phyloP scores from a whole-genome alignment of 495 filamentous ascomycete species.

The Neurospora cerealis region DNA sequence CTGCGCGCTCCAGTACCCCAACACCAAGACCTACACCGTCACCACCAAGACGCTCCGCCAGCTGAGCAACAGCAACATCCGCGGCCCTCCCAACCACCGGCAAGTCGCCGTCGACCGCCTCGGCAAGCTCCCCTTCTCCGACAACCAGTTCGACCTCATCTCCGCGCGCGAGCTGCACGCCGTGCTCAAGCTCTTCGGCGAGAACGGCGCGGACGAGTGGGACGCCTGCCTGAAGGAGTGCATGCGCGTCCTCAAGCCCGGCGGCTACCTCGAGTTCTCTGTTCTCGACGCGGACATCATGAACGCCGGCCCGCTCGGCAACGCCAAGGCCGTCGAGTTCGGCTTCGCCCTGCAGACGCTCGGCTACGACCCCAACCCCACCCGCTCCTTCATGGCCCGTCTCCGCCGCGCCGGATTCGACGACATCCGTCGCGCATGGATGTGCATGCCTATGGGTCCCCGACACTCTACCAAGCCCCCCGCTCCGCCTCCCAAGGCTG shows the following conservation, averaged over 20 bases:
- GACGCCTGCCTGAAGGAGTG: conserved; percentile 77
- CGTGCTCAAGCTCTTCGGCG: conserved; percentile 58
- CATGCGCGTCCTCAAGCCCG: conserved; percentile 82
- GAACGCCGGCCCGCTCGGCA: conserved; percentile 64
- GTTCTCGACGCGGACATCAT: conserved; percentile 83
- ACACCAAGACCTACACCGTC: conserved; percentile 78
- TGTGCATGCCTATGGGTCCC: conserved; percentile 77
- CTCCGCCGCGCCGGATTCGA: conserved; percentile 66
- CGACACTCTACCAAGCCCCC: conserved; percentile 36
- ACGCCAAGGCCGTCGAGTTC: conserved; percentile 80
- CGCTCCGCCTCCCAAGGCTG: conserved; percentile 9
- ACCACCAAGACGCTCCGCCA: conserved; percentile 56
- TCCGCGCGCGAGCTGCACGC: conserved; percentile 82
- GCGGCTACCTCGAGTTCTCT: conserved; percentile 83
- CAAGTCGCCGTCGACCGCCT: conserved; percentile 63
- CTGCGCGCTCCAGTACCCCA: conserved; percentile 70
- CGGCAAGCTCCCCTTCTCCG: conserved; percentile 75
- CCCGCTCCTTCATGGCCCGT: conserved; percentile 64
- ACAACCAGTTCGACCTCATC: conserved; percentile 85
- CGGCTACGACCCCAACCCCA: conserved; percentile 79
- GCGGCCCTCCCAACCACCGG: conserved; percentile 80
- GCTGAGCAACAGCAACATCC: conserved; percentile 56
- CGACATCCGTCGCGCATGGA: conserved; percentile 76
- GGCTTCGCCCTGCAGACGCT: conserved; percentile 75
- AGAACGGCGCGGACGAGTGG: conserved; percentile 69